Evolutionary conservation across 306 rosid genomes (phyloP).

Genomic region (Lathyrus tuberosus): DNA sequence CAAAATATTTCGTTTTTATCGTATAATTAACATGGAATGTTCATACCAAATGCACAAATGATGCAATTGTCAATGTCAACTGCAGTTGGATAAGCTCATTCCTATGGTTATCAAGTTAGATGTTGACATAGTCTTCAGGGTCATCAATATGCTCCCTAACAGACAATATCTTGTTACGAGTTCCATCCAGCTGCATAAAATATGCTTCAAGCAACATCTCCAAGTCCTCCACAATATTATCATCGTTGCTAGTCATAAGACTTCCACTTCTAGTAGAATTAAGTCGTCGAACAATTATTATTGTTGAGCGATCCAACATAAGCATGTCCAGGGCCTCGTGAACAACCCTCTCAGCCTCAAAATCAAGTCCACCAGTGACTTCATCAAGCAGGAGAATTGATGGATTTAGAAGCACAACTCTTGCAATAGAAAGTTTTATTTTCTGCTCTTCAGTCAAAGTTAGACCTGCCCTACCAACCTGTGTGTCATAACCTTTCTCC

Average conservation of each 20-base stretch:
- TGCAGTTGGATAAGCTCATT: conserved; percentile 98
- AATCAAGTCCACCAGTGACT: conserved; percentile 99
- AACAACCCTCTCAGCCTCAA: conserved; percentile 95
- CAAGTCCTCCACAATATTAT: conserved; percentile 85
- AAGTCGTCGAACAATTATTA: conserved; percentile 64
- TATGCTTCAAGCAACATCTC: conserved; percentile 99
- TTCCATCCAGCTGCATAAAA: conserved; percentile 95
- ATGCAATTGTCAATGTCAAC: conserved; percentile 86
- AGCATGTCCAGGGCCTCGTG: conserved; percentile 93
- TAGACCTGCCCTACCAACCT: conserved; percentile 99
- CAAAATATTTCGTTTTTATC: conserved; percentile 41
- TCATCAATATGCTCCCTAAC: conserved; percentile 96
- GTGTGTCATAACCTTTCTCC: conserved; percentile 79
- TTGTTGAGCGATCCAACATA: conserved; percentile 96
- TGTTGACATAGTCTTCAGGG: conserved; percentile 95
- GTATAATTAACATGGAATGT: conserved; percentile 70
- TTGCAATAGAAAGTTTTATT: no score
- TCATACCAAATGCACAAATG: conserved; percentile 89
- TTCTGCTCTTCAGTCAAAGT: no score
- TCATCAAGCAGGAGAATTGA: conserved; percentile 94
- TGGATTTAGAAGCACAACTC: no score
- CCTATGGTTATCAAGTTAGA: conserved; percentile 95
- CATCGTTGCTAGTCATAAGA: conserved; percentile 66
- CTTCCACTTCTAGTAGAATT: conserved; percentile 76
- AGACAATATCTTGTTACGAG: conserved; percentile 95